A percentile compares a stretch with the other conserved stretches of the same genome.
phyloP scores from a whole-genome alignment of 331 rosid species.

The Erythrophleum ivorense region DNA sequence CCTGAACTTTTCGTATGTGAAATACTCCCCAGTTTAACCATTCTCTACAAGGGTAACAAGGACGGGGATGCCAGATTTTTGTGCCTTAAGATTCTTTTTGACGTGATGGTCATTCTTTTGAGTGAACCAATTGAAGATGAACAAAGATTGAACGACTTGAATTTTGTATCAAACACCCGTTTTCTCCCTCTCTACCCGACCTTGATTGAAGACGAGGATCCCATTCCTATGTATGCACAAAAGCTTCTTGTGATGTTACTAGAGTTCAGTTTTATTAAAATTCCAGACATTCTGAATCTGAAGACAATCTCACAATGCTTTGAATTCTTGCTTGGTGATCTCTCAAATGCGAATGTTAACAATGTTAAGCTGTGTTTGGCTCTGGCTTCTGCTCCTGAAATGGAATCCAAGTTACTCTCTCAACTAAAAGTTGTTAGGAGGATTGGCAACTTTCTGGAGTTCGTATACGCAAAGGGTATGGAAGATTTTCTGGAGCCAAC shows the following conservation, averaged over 20 bases:
- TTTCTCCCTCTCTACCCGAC: slow-evolving; percentile 96
- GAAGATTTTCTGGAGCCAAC: slow-evolving; percentile 94
- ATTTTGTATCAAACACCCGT: slow-evolving; percentile 63
- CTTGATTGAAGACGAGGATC: slow-evolving; percentile 93
- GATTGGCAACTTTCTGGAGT: slow-evolving; percentile 86
- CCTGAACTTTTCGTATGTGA: slow-evolving; percentile 74
- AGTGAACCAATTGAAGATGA: slow-evolving; percentile 77
- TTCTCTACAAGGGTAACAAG: slow-evolving; percentile 90
- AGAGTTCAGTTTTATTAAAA: slow-evolving; percentile 71
- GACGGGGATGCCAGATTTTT: slow-evolving; percentile 97
- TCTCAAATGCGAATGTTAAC: slow-evolving; percentile 86
- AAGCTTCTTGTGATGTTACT: slow-evolving; percentile 98
- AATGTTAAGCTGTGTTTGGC: slow-evolving; percentile 89
- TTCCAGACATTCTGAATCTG: slow-evolving; percentile 82
- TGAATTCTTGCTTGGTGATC: slow-evolving; percentile 96
- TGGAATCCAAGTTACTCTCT: slow-evolving; percentile 95
- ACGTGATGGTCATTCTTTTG: slow-evolving; percentile 78
- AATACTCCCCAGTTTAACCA: slow-evolving; percentile 91
- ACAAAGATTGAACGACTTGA: slow-evolving; percentile 72
- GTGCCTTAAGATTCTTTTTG: slow-evolving; percentile 88
- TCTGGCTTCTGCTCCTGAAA: slow-evolving; percentile 88
- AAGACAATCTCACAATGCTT: slow-evolving; percentile 96
- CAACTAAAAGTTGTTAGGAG: slow-evolving; percentile 91
- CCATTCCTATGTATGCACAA: slow-evolving; percentile 92
- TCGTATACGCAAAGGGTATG: slow-evolving; percentile 83